Evolutionary conservation across 352 stramenopile species (phyloP), one percentile per base, ranked within the genome.

Genomic region (Globisporangium lucens): DNA sequence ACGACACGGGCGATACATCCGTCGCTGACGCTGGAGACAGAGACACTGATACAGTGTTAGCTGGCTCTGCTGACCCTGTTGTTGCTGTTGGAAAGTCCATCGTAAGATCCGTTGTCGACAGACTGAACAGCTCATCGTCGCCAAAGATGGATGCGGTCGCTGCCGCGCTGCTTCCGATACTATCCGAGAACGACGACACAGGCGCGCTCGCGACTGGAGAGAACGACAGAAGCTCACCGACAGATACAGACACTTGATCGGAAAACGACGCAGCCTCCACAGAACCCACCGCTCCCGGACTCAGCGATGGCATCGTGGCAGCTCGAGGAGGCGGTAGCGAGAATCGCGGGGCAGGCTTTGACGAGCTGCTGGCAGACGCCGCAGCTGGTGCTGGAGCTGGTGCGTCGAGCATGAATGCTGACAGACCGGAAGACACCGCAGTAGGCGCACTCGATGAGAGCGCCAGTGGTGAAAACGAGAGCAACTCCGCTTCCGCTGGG

Each of bases 151-250:
- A 52, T 6, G 53, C 47, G 5, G 43, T 55, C 4, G 36, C 51
- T 56, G 29, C 69, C 4, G 59, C 57, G 33, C 49, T 74, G 27
- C 76, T 64, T 10, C 67, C 75, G 69, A 83, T 75, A 51, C 80
- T 63, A 36, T 68, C 67, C 15, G 29, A 47, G 24, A 88, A 63
- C 2, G 56, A 61, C 7, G 38, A 33, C 20, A 68, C 30, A 0
- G 63, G 30, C 2, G 74, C 51, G 6, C 68, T 63, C 4, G 71
- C 70, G 20, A 90, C 69, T 1, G 82, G 82, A 33, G 82, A 89
- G 61, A 90, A 90, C n/a, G 80, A 89, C 53, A 90, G 67, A 55
- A 90, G 73, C 43, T 85, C 71, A 2, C 62, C 69, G 30, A 71
- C 73, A n/a, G 65, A 66, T 55, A 71, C 73, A 24, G 65, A 63